Evolutionary conservation across 2,329 filamentous ascomycete genomes (phyloP).

Genomic region (Neonectria ditissima): DNA sequence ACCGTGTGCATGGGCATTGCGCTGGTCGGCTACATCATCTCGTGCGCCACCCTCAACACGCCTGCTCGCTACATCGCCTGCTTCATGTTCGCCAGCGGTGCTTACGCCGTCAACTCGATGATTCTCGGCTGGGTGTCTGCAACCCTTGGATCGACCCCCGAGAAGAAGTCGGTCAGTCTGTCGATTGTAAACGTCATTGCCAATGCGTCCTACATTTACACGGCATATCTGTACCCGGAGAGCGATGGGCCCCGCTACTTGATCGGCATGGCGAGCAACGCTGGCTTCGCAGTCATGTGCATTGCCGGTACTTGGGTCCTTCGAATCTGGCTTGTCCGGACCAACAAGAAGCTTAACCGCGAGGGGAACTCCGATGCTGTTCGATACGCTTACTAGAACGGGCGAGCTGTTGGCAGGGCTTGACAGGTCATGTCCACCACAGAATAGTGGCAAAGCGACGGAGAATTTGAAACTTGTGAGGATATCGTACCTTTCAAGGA

Average conservation of each 20-base stretch:
- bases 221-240: slow-evolving; percentile 57
- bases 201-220: slow-evolving; percentile 60
- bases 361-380: slow-evolving; percentile 22
- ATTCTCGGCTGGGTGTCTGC: slow-evolving; percentile 57
- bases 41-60: slow-evolving; percentile 46
- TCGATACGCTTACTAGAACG: slow-evolving; percentile 42
- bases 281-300: slow-evolving; percentile 42
- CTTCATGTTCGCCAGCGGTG: slow-evolving; percentile 52
- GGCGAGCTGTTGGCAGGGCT: too few species aligned
- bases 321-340: slow-evolving; percentile 39
- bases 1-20: slow-evolving; percentile 53
- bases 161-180: slow-evolving; percentile 58
- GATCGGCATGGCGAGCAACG: slow-evolving; percentile 52
- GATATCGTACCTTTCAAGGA: too few species aligned
- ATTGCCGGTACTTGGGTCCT: slow-evolving; percentile 43
- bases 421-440: too few species aligned
- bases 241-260: slow-evolving; percentile 55
- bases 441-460: background rate
- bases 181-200: slow-evolving; percentile 58
- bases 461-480: too few species aligned
- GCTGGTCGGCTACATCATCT: slow-evolving; percentile 54
- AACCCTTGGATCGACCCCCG: slow-evolving; percentile 56
- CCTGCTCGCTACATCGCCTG: slow-evolving; percentile 49
- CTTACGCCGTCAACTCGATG: slow-evolving; percentile 55
- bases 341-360: slow-evolving; percentile 43